Evolutionary conservation across 2,329 filamentous ascomycete genomes (phyloP), one percentile per base, ranked within the genome.

Genomic region (Xylaria sp.): DNA sequence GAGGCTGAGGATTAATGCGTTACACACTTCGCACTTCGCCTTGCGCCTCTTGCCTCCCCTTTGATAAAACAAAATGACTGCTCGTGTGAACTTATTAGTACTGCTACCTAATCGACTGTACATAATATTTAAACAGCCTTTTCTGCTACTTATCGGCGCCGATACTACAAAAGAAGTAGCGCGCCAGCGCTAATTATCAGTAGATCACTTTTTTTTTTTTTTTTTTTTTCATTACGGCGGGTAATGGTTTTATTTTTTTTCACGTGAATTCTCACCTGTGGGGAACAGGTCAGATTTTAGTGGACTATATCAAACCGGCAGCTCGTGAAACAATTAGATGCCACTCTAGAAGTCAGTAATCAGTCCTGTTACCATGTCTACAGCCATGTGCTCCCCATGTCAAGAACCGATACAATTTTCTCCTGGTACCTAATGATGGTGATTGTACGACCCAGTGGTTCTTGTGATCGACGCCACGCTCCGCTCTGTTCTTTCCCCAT

Each of bases 1-100:
- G 20, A 51, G 51, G 37, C 20, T 54, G 23, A 31, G n/a, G 48
- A 39, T 61, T 23, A 54, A 62, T 62, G 59, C 37, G 41, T 50
- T 31, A 25, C 39, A 28, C 48, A 50, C 37, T 51, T 61, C 28
- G 23, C 55, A 25, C 31, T 41, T 34, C 37, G 20, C 52, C 31
- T 50, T 52, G 2, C 15, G 2, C 41, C 61, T 41, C 13, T 46
- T 28, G 28, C 28, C 28, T 28, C 28, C 28, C 28, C 15, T 20
- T 10, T 39, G 44, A 50, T 50, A 34, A 54, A 20, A 12, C n/a
- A 23, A 6, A 6, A 56, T 5, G n/a, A 39, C 34, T 39, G 34
- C 10, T 9, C 39, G 34, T 3, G 15, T 18, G n/a, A 10, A 25
- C 7, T 20, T 13, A 31, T 13, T 52, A 52, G 13, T 12, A 54